These are phyloP conservation scores for Tardiomyces depauwii DNA, from an alignment of 1,139 yeast species.

Conservation along the genomic window DNA sequence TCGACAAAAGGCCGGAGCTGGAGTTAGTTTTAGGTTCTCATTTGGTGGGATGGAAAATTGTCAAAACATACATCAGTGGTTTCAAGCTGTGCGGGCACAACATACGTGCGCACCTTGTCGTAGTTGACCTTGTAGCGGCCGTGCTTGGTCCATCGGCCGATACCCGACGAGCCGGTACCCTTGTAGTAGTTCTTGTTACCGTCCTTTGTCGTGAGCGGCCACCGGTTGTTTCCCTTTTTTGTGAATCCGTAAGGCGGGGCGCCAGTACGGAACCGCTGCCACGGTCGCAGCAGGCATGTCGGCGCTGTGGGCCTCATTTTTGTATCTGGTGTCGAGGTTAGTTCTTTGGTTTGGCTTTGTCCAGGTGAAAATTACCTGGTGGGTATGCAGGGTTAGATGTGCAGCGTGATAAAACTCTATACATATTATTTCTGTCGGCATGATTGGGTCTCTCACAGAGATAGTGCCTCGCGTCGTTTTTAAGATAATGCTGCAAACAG, in stretches of 20 bases:
- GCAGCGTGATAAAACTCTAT: too few relatives aligned
- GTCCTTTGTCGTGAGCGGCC: constrained; percentile 79
- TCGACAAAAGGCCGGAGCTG: constrained; percentile 66
- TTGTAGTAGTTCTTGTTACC: constrained; percentile 92
- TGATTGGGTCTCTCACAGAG: too few relatives aligned
- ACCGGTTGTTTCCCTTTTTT: constrained; percentile 75
- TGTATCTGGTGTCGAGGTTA: too few relatives aligned
- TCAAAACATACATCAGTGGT: constrained; percentile 13
- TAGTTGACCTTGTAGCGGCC: constrained; percentile 76
- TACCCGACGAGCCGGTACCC: constrained; percentile 93
- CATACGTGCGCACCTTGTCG: constrained; percentile 82
- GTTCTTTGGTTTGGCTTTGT: too few relatives aligned
- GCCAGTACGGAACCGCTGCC: constrained; percentile 81
- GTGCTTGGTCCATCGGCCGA: constrained; percentile 64
- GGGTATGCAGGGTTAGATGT: too few relatives aligned
- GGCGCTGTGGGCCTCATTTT: constrained; percentile 27
- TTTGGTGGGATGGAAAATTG: neutral
- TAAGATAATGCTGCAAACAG: too few relatives aligned
- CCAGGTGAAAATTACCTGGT: too few relatives aligned
- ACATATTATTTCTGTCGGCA: too few relatives aligned
- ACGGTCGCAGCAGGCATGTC: constrained; percentile 57
- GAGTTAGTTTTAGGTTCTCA: constrained; percentile 12
- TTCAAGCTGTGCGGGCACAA: constrained; percentile 49
- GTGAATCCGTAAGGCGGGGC: constrained; percentile 70
- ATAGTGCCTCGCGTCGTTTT: too few relatives aligned